Evolutionary conservation across 2,329 filamentous ascomycete species (phyloP).

Genomic region (Berkeleyomyces basicola): DNA sequence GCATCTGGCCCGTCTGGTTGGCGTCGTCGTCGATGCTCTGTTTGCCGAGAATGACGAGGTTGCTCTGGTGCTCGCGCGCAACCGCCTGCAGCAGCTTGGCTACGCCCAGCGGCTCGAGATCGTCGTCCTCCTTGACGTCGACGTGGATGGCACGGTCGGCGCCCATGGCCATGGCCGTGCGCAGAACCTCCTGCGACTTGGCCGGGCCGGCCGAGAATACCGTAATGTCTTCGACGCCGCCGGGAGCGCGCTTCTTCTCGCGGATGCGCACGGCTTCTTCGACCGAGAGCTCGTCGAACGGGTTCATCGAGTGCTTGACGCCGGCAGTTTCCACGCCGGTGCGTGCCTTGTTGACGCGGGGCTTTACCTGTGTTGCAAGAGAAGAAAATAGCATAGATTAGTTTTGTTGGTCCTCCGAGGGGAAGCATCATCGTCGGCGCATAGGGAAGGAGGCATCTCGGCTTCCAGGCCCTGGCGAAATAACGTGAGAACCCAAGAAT

Average conservation of each 20-base stretch:
- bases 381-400: neutral
- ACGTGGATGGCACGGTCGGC: conserved; percentile 85
- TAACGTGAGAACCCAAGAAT: neutral
- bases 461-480: neutral
- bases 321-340: conserved; percentile 83
- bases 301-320: conserved; percentile 97
- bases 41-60: conserved; percentile 88
- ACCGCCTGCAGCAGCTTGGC: conserved; percentile 75
- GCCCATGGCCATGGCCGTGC: conserved; percentile 97
- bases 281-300: conserved; percentile 95
- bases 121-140: conserved; percentile 56
- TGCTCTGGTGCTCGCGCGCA: conserved; percentile 69
- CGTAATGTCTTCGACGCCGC: conserved; percentile 79
- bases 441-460: neutral
- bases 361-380: conserved; percentile 37
- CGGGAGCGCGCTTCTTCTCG: conserved; percentile 58
- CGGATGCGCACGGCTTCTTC: conserved; percentile 92
- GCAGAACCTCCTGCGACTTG: conserved; percentile 75
- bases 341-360: conserved; percentile 51
- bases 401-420: neutral
- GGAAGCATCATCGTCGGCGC: neutral
- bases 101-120: conserved; percentile 76
- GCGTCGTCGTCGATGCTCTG: conserved; percentile 97
- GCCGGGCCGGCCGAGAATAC: conserved; percentile 75
- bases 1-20: conserved; percentile 93